phyloP scores from a whole-genome alignment of 345 rosid genomes.

The Gossypium longicalyx region DNA sequence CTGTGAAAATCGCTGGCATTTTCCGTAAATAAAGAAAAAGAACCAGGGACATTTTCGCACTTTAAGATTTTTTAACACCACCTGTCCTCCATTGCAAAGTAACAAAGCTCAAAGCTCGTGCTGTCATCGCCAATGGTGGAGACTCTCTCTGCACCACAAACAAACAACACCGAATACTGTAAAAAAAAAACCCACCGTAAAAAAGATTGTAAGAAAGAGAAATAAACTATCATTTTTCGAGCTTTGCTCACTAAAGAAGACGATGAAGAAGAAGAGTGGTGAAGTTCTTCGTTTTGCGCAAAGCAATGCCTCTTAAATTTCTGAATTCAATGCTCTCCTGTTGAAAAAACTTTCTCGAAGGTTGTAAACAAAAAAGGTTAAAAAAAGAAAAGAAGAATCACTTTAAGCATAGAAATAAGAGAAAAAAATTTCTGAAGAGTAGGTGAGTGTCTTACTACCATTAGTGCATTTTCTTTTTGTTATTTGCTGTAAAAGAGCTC shows the following conservation, averaged over 20 bases:
- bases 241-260: background rate
- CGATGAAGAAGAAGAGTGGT: background rate
- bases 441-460: constrained; percentile 29
- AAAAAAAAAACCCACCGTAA: background rate
- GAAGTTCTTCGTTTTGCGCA: constrained; percentile 26
- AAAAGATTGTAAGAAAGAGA: background rate
- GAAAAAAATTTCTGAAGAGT: constrained; percentile 23
- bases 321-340: constrained; percentile 36
- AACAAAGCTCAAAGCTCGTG: constrained; percentile 2
- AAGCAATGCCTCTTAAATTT: constrained; percentile 33
- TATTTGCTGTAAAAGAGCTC: constrained; percentile 7
- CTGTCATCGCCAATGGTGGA: background rate
- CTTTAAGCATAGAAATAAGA: background rate
- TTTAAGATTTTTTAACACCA: background rate
- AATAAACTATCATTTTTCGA: background rate
- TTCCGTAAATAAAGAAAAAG: constrained; percentile 17
- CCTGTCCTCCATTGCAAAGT: constrained; percentile 15
- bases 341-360: constrained; percentile 17
- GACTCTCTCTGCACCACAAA: background rate
- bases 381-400: background rate
- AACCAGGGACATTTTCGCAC: constrained; percentile 19
- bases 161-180: background rate
- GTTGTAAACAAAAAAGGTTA: background rate
- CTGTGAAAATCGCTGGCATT: constrained; percentile 23
- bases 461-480: background rate